Conservation (phyloP, 148 eudicot species). For the Diospyros kaki region DNA sequence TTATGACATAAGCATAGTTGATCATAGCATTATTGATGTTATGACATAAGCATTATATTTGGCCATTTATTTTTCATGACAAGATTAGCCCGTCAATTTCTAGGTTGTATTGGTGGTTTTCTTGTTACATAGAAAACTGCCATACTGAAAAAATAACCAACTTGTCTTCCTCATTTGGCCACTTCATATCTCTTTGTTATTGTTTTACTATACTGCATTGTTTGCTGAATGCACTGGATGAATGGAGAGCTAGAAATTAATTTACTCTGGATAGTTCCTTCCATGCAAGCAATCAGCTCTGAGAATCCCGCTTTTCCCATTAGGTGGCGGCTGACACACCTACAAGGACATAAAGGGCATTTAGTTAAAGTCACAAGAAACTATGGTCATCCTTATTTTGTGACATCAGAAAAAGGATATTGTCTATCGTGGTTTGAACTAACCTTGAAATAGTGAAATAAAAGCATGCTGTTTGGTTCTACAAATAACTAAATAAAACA, state of each 20-base stretch:
- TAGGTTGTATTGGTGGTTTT: no score
- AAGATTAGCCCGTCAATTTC: no score
- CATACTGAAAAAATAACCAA: no score
- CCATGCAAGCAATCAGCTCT: constrained; percentile 46
- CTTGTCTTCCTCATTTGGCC: no score
- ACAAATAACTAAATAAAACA: no score
- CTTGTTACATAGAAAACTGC: no score
- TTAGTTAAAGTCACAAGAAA: not conserved
- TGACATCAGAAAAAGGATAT: not conserved
- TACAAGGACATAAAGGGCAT: constrained; percentile 13
- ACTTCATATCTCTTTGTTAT: no score
- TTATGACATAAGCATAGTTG: no score
- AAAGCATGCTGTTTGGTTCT: not conserved
- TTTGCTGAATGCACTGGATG: not conserved
- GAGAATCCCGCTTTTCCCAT: constrained; percentile 51
- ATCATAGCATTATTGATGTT: not conserved
- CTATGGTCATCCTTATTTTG: not conserved
- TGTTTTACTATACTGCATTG: no score
- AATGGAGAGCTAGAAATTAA: constrained; percentile 2
- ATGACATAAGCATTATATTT: no score
- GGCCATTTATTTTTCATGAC: no score
- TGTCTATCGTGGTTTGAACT: not conserved
- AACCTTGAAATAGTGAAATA: not conserved
- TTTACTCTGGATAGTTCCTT: constrained; percentile 44
- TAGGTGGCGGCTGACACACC: constrained; percentile 46